Evolutionary conservation across 2,329 filamentous ascomycete species (phyloP), one percentile per base, ranked within the genome.

Genomic region (Cryphonectria japonica): DNA sequence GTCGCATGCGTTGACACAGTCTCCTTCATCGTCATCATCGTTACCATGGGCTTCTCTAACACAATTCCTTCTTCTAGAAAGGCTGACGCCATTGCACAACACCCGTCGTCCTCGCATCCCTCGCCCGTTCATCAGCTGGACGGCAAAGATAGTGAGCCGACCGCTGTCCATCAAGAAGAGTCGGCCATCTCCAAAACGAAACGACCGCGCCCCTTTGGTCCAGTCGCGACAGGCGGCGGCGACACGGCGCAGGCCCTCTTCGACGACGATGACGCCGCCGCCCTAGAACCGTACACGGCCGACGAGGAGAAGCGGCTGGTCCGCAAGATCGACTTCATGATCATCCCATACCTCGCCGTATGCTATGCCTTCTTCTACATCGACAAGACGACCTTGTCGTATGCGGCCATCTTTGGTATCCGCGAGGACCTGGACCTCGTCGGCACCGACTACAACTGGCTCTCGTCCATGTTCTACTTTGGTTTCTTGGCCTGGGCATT

Each of bases 321-420:
- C 14, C 71, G 69, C 63, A 73, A 71, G 64, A 69, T 73, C 41
- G 71, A 73, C n/a, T 62, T 71, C 22, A 71, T 67, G 50, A 71
- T 73, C 43, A 65, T 73, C 37, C 71, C 71, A 1, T 72, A 68
- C 52, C 64, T 72, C 26, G 39, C 71, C 43, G 69, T 72, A 26
- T 72, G 69, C 34, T 72, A 72, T 32, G 71, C 69, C 37, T 71
- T 72, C 66, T 71, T 71, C 62, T 76, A 78, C 39, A 74, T 78
- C 43, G 76, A 78, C 74, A 78, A 89, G 80, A 89, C 87, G 0
- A 89, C 85, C 0, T 78, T 89, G 41, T 88, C 85, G 0, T 91
- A 91, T 74, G 89, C 90, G 0, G 89, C 89, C 29, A 88, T 92
- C 66, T 91, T 91, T 71, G 88, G 88, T 1, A 87, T 92, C 71